These are phyloP conservation scores for Claviceps spartinae DNA, from an alignment of 2,329 filamentous ascomycete genomes.

Conservation along the genomic window DNA sequence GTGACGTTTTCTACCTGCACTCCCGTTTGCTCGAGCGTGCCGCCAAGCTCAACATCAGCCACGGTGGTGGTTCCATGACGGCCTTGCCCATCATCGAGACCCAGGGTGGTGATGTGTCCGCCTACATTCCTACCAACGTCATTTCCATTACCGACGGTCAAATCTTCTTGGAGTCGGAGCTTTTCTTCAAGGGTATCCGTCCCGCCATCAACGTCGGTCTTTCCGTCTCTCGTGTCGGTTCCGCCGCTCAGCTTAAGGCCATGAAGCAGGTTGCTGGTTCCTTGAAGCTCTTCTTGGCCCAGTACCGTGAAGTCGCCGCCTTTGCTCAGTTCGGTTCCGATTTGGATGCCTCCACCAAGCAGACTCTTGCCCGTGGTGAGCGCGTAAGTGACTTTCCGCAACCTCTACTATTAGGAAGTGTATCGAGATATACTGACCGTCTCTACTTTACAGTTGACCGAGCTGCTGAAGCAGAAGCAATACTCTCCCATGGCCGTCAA, in stretches of 20 bases:
- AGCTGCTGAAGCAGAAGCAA: conserved; percentile 99
- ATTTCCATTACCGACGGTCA: conserved; percentile 99
- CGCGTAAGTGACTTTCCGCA: conserved; percentile 49
- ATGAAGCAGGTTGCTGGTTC: conserved; percentile 99
- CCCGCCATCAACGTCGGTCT: conserved; percentile 99
- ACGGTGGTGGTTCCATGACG: conserved; percentile 90
- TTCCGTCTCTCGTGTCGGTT: conserved; percentile 98
- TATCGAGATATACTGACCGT: background rate
- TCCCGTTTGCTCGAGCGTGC: conserved; percentile 98
- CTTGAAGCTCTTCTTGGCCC: conserved; percentile 99
- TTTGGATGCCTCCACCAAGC: conserved; percentile 96
- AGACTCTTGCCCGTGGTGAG: conserved; percentile 96
- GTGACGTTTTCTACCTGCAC: conserved; percentile 99
- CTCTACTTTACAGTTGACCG: conserved; percentile 49
- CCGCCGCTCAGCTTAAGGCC: conserved; percentile 98
- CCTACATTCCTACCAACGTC: conserved; percentile 99
- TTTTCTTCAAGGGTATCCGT: conserved; percentile 99
- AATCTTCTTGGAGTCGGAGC: conserved; percentile 98
- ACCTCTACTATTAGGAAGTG: background rate
- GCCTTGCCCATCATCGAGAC: conserved; percentile 97
- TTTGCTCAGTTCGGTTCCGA: conserved; percentile 99
- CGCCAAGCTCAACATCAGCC: conserved; percentile 96
- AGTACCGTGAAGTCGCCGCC: conserved; percentile 99
- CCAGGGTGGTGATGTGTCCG: conserved; percentile 99
- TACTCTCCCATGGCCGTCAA: conserved; percentile 97